Conservation (phyloP, 1,284 basidiomycete genomes). For the Boletus smithii region DNA sequence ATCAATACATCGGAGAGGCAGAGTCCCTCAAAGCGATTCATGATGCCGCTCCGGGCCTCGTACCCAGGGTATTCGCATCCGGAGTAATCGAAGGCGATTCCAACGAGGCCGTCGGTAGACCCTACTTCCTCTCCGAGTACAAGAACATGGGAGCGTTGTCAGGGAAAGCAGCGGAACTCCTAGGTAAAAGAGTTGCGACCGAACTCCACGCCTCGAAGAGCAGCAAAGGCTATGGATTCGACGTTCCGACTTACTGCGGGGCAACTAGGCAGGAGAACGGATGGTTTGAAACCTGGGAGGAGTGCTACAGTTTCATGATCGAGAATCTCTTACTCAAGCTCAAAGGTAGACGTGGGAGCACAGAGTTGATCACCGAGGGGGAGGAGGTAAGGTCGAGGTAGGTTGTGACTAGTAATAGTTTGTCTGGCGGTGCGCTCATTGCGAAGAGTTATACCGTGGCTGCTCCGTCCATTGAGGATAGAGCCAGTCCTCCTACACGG, state of each 20-base stretch:
- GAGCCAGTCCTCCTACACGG: slow-evolving; percentile 81
- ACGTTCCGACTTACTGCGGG: slow-evolving; percentile 78
- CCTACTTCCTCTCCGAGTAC: slow-evolving; percentile 76
- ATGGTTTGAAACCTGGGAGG: slow-evolving; percentile 71
- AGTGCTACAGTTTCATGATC: slow-evolving; percentile 68
- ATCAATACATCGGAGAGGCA: slow-evolving; percentile 73
- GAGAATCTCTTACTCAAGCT: slow-evolving; percentile 62
- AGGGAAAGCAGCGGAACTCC: slow-evolving; percentile 42
- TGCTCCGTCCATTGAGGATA: slow-evolving; percentile 61
- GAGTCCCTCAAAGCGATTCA: slow-evolving; percentile 66
- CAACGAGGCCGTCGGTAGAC: slow-evolving; percentile 39
- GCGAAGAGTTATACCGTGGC: slow-evolving; percentile 69
- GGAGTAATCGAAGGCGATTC: slow-evolving; percentile 40
- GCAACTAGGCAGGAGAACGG: slow-evolving; percentile 74
- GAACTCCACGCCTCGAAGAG: slow-evolving; percentile 61
- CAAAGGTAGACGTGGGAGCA: slow-evolving; percentile 41
- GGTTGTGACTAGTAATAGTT: slow-evolving; percentile 29
- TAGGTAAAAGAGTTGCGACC: slow-evolving; percentile 63
- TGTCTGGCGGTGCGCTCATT: slow-evolving; percentile 9
- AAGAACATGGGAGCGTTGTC: slow-evolving; percentile 55
- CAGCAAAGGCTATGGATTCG: slow-evolving; percentile 66
- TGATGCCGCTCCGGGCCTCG: slow-evolving; percentile 62
- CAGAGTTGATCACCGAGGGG: slow-evolving; percentile 52
- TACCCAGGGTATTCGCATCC: slow-evolving; percentile 57
- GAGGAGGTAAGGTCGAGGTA: slow-evolving; percentile 57